Evolutionary conservation across 2,329 filamentous ascomycete genomes (phyloP).

Genomic region (Xylaria sp.): DNA sequence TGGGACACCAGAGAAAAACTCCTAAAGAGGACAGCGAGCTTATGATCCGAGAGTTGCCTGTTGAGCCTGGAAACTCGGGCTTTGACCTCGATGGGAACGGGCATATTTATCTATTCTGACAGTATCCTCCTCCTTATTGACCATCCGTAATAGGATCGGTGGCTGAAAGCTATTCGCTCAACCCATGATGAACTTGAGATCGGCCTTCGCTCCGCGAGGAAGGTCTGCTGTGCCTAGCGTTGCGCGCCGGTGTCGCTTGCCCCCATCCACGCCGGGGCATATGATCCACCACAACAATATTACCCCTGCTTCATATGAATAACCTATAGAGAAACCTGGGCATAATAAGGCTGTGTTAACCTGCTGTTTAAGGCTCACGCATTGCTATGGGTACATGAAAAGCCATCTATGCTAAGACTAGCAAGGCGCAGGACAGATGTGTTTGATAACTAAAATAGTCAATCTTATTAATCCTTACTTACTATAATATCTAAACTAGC

Average conservation of each 20-base stretch:
- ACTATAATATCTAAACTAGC: background rate
- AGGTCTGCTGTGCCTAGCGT: constrained; percentile 17
- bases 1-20: background rate
- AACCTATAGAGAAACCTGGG: background rate
- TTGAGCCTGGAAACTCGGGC: background rate
- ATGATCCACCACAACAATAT: constrained; percentile 30
- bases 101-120: constrained; percentile 28
- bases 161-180: background rate
- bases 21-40: background rate
- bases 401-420: background rate
- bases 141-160: background rate
- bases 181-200: constrained; percentile 16
- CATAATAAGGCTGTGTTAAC: constrained; percentile 14
- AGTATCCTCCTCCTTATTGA: background rate
- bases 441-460: constrained; percentile 5
- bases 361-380: background rate
- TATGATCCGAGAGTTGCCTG: constrained; percentile 1
- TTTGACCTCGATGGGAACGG: background rate
- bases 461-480: background rate
- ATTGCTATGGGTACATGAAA: background rate
- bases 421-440: constrained; percentile 6
- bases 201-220: constrained; percentile 25
- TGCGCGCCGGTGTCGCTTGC: constrained; percentile 6
- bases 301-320: constrained; percentile 18
- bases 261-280: constrained; percentile 9